phyloP scores from a whole-genome alignment of 2,329 filamentous ascomycete species.

The Colletotrichum spinosum region DNA sequence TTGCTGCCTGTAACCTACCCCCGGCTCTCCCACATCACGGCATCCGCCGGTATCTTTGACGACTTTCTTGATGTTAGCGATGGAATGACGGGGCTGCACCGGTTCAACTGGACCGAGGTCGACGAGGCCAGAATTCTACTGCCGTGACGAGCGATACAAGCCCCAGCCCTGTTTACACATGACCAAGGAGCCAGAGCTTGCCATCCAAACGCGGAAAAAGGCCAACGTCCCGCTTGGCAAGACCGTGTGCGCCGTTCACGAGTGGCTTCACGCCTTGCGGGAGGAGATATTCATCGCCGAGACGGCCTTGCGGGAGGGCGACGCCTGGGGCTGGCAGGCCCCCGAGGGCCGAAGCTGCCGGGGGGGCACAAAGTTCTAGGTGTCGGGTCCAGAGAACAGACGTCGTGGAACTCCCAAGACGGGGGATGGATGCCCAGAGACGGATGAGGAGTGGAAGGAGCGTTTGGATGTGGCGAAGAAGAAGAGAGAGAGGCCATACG shows the following conservation, averaged over 20 bases:
- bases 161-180: constrained; percentile 3
- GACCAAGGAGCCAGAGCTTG: not conserved
- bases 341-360: not conserved
- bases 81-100: constrained; percentile 2
- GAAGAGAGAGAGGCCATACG: not conserved
- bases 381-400: not conserved
- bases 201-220: constrained; percentile 4
- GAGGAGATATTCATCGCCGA: constrained; percentile 11
- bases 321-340: not conserved
- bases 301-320: constrained; percentile 2
- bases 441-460: constrained; percentile 13
- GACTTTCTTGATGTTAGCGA: not conserved
- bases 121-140: constrained; percentile 10
- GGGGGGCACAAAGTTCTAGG: constrained; percentile 5
- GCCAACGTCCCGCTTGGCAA: not conserved
- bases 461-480: not conserved
- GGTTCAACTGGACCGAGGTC: not conserved
- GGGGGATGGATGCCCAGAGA: not conserved
- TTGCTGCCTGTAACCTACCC: constrained; percentile 13
- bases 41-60: not conserved
- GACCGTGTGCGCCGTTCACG: constrained; percentile 4
- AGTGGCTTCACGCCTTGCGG: constrained; percentile 1
- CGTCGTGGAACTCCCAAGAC: not conserved
- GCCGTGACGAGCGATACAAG: not conserved
- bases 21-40: constrained; percentile 1